These are phyloP conservation scores for Taxawa tesnikishii DNA, from an alignment of 2,329 filamentous ascomycete genomes.

Conservation along the genomic window DNA sequence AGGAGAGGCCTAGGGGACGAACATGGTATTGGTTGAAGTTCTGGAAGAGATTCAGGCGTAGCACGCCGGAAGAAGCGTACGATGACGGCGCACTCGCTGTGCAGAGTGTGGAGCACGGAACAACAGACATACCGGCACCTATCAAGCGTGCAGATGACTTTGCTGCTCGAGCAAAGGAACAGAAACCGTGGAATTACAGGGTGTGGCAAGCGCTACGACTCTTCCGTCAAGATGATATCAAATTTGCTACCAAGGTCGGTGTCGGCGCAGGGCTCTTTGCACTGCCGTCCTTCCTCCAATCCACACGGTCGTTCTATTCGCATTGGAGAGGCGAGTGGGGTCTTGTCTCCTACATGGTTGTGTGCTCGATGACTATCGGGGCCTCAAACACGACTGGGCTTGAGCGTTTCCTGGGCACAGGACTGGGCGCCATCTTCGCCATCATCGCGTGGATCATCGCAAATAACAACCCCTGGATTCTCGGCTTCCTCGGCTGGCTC, in stretches of 20 bases:
- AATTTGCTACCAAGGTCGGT: conserved; percentile 86
- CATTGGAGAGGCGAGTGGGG: conserved; percentile 97
- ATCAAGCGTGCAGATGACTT: conserved; percentile 18
- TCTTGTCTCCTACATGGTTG: conserved; percentile 91
- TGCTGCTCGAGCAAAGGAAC: conserved; percentile 6
- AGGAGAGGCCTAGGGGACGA: conserved; percentile 47
- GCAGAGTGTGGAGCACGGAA: neutral
- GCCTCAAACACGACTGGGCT: conserved; percentile 88
- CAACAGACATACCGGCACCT: conserved; percentile 9
- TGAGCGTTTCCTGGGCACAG: conserved; percentile 75
- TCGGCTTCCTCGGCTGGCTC: conserved; percentile 73
- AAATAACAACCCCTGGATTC: conserved; percentile 57
- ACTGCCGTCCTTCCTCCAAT: conserved; percentile 71
- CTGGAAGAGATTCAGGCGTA: conserved; percentile 38
- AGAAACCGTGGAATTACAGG: conserved; percentile 26
- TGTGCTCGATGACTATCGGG: conserved; percentile 94
- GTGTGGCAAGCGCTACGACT: conserved; percentile 44
- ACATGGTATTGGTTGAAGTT: conserved; percentile 80
- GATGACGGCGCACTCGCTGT: conserved; percentile 11
- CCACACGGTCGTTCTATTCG: conserved; percentile 67
- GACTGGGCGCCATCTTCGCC: conserved; percentile 66
- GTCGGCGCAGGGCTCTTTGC: conserved; percentile 82
- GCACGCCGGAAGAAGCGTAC: conserved; percentile 9
- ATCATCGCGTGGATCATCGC: conserved; percentile 67
- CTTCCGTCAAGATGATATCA: conserved; percentile 52